These are phyloP conservation scores for Filosporella fistucella DNA, from an alignment of 495 filamentous ascomycete species.

Conservation along the genomic window DNA sequence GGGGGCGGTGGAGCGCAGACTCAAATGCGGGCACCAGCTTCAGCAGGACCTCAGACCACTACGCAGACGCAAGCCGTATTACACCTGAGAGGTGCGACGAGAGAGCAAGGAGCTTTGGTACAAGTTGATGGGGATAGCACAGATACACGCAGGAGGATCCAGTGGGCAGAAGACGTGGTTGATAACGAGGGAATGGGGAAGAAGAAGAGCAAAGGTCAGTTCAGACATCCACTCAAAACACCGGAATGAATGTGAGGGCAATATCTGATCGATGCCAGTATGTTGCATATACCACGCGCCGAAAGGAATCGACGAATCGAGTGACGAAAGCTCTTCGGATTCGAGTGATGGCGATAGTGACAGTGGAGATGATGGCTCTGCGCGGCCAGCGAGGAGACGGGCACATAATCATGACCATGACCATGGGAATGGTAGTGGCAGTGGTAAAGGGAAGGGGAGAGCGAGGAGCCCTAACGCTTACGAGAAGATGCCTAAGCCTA, in stretches of 20 bases:
- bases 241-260: slow-evolving; percentile 1
- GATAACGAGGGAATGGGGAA: slow-evolving; percentile 95
- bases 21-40: not conserved
- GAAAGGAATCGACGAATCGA: slow-evolving; percentile 78
- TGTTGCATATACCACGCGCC: slow-evolving; percentile 98
- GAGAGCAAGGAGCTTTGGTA: slow-evolving; percentile 21
- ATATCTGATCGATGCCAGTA: slow-evolving; percentile 46
- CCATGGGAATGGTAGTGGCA: slow-evolving; percentile 27
- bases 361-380: slow-evolving; percentile 39
- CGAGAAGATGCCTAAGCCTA: slow-evolving; percentile 77
- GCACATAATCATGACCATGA: slow-evolving; percentile 28
- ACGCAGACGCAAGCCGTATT: slow-evolving; percentile 19
- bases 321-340: slow-evolving; percentile 64
- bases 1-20: slow-evolving; percentile 1
- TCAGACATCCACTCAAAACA: not conserved
- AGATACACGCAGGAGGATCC: slow-evolving; percentile 48
- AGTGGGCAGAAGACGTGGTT: slow-evolving; percentile 90
- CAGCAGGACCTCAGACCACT: slow-evolving; percentile 1
- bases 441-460: slow-evolving; percentile 42
- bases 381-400: slow-evolving; percentile 19
- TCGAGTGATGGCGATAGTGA: slow-evolving; percentile 59
- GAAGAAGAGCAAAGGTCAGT: slow-evolving; percentile 86
- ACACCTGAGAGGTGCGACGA: slow-evolving; percentile 21
- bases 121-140: slow-evolving; percentile 6
- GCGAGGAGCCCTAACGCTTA: slow-evolving; percentile 89